Conservation (phyloP, 2,329 filamentous ascomycete species). For the Ophiognomonia clavigignenti-juglandacearum region DNA sequence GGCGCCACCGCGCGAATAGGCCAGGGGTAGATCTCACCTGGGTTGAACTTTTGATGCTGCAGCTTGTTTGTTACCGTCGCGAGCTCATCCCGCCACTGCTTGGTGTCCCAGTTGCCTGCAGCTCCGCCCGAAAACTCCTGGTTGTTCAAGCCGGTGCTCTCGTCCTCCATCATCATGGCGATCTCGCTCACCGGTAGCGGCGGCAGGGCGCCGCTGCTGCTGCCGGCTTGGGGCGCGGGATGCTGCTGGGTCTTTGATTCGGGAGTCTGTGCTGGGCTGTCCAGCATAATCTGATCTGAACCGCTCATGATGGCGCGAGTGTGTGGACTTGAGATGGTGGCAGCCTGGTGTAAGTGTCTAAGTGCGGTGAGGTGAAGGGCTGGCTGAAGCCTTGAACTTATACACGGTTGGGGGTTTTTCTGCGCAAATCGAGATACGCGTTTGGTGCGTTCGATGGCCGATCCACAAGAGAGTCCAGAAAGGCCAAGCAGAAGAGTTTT, state of each 20-base stretch:
- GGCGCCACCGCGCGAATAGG: too few relatives aligned
- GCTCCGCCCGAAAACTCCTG: too few relatives aligned
- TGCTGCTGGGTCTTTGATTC: conserved; percentile 12
- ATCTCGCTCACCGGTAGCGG: too few relatives aligned
- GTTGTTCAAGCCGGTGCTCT: too few relatives aligned
- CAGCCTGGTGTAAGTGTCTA: background rate
- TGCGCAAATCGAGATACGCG: too few relatives aligned
- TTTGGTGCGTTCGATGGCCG: too few relatives aligned
- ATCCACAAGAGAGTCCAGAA: too few relatives aligned
- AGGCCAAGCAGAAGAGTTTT: too few relatives aligned
- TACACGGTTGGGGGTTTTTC: too few relatives aligned
- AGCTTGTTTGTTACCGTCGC: conserved; percentile 34
- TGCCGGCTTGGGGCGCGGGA: background rate
- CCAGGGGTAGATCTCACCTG: conserved; percentile 29
- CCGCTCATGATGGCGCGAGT: conserved; percentile 4
- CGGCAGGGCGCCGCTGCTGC: background rate
- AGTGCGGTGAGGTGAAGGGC: background rate
- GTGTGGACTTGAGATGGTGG: too few relatives aligned
- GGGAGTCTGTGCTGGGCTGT: conserved; percentile 15
- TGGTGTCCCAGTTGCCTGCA: conserved; percentile 27
- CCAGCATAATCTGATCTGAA: conserved; percentile 14
- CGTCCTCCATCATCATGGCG: conserved; percentile 10
- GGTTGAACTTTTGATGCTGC: conserved; percentile 40
- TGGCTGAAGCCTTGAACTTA: too few relatives aligned
- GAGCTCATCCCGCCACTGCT: conserved; percentile 39